phyloP scores from a whole-genome alignment of 2,329 filamentous ascomycete species.

The Scedosporium minutisporum region DNA sequence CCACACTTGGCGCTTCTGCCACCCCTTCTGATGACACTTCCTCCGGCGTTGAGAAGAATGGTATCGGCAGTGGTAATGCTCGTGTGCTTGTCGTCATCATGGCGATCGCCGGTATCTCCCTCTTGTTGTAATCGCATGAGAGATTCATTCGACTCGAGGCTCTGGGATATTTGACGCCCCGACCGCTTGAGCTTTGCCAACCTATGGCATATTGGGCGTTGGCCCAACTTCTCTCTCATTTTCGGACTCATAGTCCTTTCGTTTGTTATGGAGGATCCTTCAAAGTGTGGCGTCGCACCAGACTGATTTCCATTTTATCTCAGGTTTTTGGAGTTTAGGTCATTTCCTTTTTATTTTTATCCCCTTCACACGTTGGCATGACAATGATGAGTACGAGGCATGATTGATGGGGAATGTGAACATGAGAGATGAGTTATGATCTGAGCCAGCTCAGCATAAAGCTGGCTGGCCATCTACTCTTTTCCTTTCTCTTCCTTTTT shows the following conservation, averaged over 20 bases:
- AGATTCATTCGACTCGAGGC: too few species aligned
- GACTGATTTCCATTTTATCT: too few species aligned
- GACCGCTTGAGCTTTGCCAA: too few species aligned
- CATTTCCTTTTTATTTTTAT: neutral
- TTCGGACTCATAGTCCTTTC: neutral
- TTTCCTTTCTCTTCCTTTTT: neutral
- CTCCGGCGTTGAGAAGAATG: neutral
- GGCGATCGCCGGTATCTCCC: neutral
- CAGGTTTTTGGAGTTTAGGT: neutral
- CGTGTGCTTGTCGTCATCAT: neutral
- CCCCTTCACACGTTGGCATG: neutral
- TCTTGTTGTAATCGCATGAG: too few species aligned
- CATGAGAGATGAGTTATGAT: too few species aligned
- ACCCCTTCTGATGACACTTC: neutral
- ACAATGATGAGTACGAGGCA: too few species aligned
- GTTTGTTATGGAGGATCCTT: neutral
- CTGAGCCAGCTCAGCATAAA: too few species aligned
- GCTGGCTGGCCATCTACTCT: neutral
- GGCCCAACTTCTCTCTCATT: neutral
- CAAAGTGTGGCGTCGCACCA: neutral
- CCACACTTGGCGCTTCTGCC: neutral
- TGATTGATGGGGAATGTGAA: too few species aligned
- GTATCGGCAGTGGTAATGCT: neutral
- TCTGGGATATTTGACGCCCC: too few species aligned
- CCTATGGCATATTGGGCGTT: too few species aligned